Conservation (phyloP, 768 basidiomycete genomes). For the Termitomyces sp. region DNA sequence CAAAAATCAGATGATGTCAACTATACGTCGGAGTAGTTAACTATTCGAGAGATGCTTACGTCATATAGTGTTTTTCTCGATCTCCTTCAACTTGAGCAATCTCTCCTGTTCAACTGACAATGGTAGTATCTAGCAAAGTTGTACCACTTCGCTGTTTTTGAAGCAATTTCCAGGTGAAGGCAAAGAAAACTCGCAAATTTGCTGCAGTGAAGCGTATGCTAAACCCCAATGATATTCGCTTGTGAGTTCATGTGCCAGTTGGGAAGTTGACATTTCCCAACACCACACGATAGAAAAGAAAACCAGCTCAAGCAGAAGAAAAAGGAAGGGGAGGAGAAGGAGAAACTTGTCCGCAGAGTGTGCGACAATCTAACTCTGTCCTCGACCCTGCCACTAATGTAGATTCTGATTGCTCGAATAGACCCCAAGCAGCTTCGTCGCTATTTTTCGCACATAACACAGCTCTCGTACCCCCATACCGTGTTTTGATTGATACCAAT, state of each 20-base stretch:
- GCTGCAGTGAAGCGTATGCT: slow-evolving; percentile 90
- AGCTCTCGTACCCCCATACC: slow-evolving; percentile 93
- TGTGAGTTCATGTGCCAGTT: slow-evolving; percentile 46
- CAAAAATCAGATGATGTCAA: too few species aligned
- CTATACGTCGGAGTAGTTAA: too few species aligned
- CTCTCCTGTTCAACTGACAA: background rate
- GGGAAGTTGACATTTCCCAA: slow-evolving; percentile 2
- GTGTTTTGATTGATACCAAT: slow-evolving; percentile 97
- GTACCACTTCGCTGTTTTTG: background rate
- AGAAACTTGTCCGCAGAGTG: slow-evolving; percentile 73
- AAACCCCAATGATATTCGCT: slow-evolving; percentile 87
- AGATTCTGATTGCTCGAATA: slow-evolving; percentile 21
- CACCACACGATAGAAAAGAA: slow-evolving; percentile 65
- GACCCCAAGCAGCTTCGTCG: slow-evolving; percentile 83
- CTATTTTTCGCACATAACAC: slow-evolving; percentile 94
- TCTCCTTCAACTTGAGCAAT: background rate
- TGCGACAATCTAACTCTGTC: slow-evolving; percentile 32
- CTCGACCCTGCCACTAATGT: background rate
- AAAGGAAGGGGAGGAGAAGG: slow-evolving; percentile 77
- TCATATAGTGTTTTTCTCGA: background rate
- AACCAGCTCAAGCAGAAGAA: slow-evolving; percentile 88
- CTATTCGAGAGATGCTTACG: background rate
- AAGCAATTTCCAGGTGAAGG: slow-evolving; percentile 58
- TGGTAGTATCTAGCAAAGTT: background rate
- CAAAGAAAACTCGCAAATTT: slow-evolving; percentile 93